These are phyloP conservation scores for Fusarium beomiforme DNA, from an alignment of 2,329 filamentous ascomycete species.

Conservation along the genomic window DNA sequence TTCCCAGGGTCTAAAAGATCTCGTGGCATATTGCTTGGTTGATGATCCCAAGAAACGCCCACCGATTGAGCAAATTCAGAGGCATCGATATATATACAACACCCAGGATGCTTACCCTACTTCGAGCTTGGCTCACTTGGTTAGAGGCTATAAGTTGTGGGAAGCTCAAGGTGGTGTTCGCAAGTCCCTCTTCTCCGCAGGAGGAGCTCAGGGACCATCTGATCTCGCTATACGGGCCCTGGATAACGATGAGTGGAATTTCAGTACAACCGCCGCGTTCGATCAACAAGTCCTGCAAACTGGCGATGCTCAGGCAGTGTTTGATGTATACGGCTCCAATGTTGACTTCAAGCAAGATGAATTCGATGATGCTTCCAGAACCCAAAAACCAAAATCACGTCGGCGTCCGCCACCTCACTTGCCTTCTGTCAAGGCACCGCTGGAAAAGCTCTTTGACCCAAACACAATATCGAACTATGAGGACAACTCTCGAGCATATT, in stretches of 20 bases:
- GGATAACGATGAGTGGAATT: slow-evolving; percentile 72
- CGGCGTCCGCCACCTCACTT: slow-evolving; percentile 68
- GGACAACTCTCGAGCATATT: slow-evolving; percentile 70
- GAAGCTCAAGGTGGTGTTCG: slow-evolving; percentile 78
- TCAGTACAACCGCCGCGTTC: slow-evolving; percentile 72
- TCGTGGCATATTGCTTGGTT: slow-evolving; percentile 78
- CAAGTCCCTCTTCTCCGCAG: slow-evolving; percentile 69
- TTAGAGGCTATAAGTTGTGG: slow-evolving; percentile 79
- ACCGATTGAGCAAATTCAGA: slow-evolving; percentile 73
- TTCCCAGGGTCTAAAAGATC: slow-evolving; percentile 72
- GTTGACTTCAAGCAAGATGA: slow-evolving; percentile 62
- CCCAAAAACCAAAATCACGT: slow-evolving; percentile 62
- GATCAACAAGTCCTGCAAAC: slow-evolving; percentile 65
- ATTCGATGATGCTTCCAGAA: slow-evolving; percentile 62
- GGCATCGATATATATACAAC: slow-evolving; percentile 74
- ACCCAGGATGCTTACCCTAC: slow-evolving; percentile 72
- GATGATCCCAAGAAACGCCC: slow-evolving; percentile 75
- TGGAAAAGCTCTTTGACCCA: slow-evolving; percentile 74
- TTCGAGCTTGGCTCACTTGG: slow-evolving; percentile 69
- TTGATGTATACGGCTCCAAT: slow-evolving; percentile 67
- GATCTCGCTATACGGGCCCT: slow-evolving; percentile 57
- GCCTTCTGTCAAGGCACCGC: slow-evolving; percentile 65
- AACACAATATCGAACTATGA: slow-evolving; percentile 73
- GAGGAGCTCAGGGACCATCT: slow-evolving; percentile 65
- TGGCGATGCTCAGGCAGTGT: slow-evolving; percentile 66